A percentile compares a stretch with the other conserved stretches of the same genome.
phyloP scores from a whole-genome alignment of 129 eudicot genomes.

The Calendula officinalis region DNA sequence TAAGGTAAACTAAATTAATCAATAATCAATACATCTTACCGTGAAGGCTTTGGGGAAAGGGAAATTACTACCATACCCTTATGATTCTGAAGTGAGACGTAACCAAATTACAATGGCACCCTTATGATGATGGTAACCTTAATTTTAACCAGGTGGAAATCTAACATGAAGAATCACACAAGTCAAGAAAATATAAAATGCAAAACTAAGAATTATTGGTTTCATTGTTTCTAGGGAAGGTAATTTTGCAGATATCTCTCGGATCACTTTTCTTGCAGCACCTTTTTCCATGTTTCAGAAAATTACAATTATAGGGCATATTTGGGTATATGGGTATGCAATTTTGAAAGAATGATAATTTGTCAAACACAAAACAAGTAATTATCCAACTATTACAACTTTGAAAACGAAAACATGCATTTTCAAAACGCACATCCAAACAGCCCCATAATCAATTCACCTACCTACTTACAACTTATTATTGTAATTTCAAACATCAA shows the following conservation, averaged over 20 bases:
- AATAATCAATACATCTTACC: slow-evolving; percentile 33
- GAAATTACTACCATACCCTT: slow-evolving; percentile 32
- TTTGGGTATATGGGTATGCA: too few species aligned
- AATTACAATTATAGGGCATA: background rate
- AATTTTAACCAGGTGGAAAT: slow-evolving; percentile 34
- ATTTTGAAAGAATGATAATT: background rate
- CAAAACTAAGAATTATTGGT: slow-evolving; percentile 12
- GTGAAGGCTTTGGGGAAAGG: slow-evolving; percentile 15
- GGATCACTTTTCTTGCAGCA: background rate
- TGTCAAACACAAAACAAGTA: background rate
- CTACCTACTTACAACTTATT: background rate
- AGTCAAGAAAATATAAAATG: slow-evolving; percentile 17
- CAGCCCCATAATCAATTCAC: too few species aligned
- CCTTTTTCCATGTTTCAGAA: background rate
- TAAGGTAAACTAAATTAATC: slow-evolving; percentile 20
- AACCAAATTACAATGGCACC: slow-evolving; percentile 30
- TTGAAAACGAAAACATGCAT: background rate
- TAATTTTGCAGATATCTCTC: background rate
- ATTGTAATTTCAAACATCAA: background rate
- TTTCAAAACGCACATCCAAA: background rate
- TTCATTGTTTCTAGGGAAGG: background rate
- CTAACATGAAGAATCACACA: slow-evolving; percentile 40
- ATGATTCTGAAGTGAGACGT: slow-evolving; percentile 31
- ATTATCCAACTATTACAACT: background rate
- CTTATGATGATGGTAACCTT: slow-evolving; percentile 35